A percentile compares a stretch with the other conserved stretches of the same genome.
Evolutionary conservation across 768 basidiomycete genomes (phyloP).

Genomic region (Termitomyces sp.): DNA sequence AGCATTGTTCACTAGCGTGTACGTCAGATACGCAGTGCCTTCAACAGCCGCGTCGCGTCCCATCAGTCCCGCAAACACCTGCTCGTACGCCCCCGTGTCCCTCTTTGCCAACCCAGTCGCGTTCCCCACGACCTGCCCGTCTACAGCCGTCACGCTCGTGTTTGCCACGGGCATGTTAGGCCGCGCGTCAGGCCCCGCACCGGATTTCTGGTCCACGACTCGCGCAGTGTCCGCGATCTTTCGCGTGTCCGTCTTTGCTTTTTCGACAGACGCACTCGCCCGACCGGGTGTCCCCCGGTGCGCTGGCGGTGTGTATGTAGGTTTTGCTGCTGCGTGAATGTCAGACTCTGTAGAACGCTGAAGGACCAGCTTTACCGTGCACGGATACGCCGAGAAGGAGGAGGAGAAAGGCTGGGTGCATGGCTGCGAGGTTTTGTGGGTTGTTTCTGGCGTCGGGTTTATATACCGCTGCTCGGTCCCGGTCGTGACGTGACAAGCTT

Average conservation of each 20-base stretch:
- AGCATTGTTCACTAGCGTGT: slow-evolving; percentile 36
- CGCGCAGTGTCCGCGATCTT: slow-evolving; percentile 28
- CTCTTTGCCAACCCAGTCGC: background rate
- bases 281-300: slow-evolving; percentile 4
- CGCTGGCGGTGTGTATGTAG: background rate
- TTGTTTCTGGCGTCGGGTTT: no score
- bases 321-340: no score
- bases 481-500: no score
- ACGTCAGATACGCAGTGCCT: slow-evolving; percentile 47
- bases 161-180: slow-evolving; percentile 31
- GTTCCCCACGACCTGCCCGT: slow-evolving; percentile 30
- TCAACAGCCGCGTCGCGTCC: slow-evolving; percentile 38
- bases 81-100: slow-evolving; percentile 22
- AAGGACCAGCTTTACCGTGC: no score
- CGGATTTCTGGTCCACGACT: slow-evolving; percentile 35
- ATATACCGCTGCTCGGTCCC: no score
- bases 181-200: slow-evolving; percentile 20
- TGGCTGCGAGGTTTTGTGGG: no score
- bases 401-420: no score
- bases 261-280: background rate
- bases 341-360: no score
- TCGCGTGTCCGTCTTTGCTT: slow-evolving; percentile 7
- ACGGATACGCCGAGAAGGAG: no score
- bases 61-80: slow-evolving; percentile 35
- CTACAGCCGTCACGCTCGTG: slow-evolving; percentile 38